Evolutionary conservation across 2,329 filamentous ascomycete species (phyloP).

Genomic region (Pseudogymnoascus sp.): DNA sequence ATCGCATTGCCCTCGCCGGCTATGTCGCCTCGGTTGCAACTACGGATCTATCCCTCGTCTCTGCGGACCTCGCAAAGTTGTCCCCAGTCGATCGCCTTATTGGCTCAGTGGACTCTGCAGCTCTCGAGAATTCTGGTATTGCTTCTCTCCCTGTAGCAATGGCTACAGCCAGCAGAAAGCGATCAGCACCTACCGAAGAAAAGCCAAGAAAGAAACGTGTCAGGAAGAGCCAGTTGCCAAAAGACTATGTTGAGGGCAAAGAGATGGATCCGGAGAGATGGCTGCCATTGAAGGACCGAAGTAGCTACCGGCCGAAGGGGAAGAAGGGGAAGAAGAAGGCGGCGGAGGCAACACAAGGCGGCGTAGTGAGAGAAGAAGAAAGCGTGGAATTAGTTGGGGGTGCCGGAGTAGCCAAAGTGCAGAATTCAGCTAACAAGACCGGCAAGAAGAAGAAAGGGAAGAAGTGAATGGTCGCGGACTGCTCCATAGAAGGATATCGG

Average conservation of each 20-base stretch:
- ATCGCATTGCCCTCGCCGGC: conserved; percentile 67
- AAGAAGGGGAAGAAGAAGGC: conserved; percentile 85
- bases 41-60: conserved; percentile 46
- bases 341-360: conserved; percentile 75
- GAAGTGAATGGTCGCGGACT: conserved; percentile 32
- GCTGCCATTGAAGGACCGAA: conserved; percentile 83
- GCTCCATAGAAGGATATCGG: not conserved
- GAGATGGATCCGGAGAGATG: conserved; percentile 84
- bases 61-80: conserved; percentile 47
- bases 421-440: conserved; percentile 40
- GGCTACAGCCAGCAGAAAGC: conserved; percentile 38
- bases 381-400: conserved; percentile 56
- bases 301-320: conserved; percentile 81
- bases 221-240: conserved; percentile 56
- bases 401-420: conserved; percentile 54
- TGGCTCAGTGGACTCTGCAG: conserved; percentile 49
- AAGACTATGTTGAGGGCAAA: conserved; percentile 68
- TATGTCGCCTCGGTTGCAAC: conserved; percentile 76
- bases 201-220: conserved; percentile 49
- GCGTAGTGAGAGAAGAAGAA: conserved; percentile 66
- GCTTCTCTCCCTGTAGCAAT: conserved; percentile 37
- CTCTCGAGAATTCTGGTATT: conserved; percentile 60
- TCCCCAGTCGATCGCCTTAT: conserved; percentile 56
- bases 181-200: conserved; percentile 30
- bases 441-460: conserved; percentile 40